These are phyloP conservation scores for Aspergillus sp. DNA, from an alignment of 2,329 filamentous ascomycete genomes.

Conservation along the genomic window DNA sequence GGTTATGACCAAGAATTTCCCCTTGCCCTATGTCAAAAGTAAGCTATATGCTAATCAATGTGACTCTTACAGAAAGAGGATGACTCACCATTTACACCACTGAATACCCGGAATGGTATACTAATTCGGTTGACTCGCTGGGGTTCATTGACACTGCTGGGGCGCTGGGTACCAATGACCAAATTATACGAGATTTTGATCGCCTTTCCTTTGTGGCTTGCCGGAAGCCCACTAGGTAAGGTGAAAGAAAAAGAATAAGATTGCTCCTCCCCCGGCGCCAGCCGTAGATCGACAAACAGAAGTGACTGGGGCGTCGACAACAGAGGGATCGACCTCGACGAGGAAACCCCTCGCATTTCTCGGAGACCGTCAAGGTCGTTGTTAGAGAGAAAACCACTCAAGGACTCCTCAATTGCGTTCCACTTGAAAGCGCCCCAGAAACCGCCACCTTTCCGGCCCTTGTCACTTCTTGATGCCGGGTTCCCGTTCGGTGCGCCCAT, in stretches of 20 bases:
- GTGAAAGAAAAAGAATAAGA: conserved; percentile 84
- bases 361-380: conserved; percentile 89
- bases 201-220: conserved; percentile 83
- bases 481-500: conserved; percentile 68
- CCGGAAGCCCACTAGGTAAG: conserved; percentile 83
- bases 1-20: conserved; percentile 85
- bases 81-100: conserved; percentile 73
- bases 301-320: conserved; percentile 95
- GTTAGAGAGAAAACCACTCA: conserved; percentile 82
- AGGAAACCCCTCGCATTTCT: conserved; percentile 87
- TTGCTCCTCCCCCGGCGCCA: conserved; percentile 83
- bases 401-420: conserved; percentile 80
- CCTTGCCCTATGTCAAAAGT: conserved; percentile 57
- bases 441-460: conserved; percentile 65
- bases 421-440: conserved; percentile 83
- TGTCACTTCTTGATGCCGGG: conserved; percentile 22
- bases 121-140: conserved; percentile 84
- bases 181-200: conserved; percentile 93
- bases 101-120: conserved; percentile 86
- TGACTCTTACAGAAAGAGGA: neutral
- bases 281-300: conserved; percentile 85
- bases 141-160: conserved; percentile 72
- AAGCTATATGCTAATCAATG: neutral
- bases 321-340: conserved; percentile 81
- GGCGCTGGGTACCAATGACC: conserved; percentile 85